phyloP scores from a whole-genome alignment of 2,329 filamentous ascomycete species.

The Fusarium avenaceum region DNA sequence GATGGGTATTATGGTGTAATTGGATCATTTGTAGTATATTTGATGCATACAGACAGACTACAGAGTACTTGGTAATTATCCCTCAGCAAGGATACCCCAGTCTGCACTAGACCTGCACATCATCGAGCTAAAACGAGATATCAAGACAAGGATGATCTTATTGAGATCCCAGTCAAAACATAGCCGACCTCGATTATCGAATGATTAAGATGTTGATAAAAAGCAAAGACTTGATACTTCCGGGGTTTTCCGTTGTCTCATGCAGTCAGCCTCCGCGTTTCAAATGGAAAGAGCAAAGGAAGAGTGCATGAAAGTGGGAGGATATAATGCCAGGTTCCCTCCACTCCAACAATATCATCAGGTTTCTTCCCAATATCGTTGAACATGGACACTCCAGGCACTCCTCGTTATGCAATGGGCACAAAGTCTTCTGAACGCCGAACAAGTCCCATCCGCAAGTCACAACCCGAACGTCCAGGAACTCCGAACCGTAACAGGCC shows the following conservation, averaged over 20 bases:
- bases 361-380: neutral
- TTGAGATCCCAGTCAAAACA: constrained; percentile 5
- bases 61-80: too few species aligned
- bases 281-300: neutral
- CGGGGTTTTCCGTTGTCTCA: constrained; percentile 11
- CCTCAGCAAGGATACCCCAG: constrained; percentile 6
- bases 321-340: constrained; percentile 15
- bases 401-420: constrained; percentile 45
- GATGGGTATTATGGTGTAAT: neutral
- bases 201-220: neutral
- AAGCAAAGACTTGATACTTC: constrained; percentile 9
- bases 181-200: neutral
- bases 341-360: neutral
- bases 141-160: constrained; percentile 11
- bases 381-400: constrained; percentile 11
- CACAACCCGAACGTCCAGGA: constrained; percentile 24
- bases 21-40: too few species aligned
- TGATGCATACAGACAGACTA: too few species aligned
- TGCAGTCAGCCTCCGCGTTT: constrained; percentile 3
- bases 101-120: constrained; percentile 12
- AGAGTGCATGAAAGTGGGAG: neutral
- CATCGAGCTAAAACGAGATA: constrained; percentile 17
- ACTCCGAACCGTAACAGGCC: constrained; percentile 38
- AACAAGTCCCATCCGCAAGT: constrained; percentile 38
- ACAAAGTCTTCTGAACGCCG: constrained; percentile 40